Evolutionary conservation across 1,284 basidiomycete genomes (phyloP), one percentile per base, ranked within the genome.

Genomic region (Naganishia cerealis): DNA sequence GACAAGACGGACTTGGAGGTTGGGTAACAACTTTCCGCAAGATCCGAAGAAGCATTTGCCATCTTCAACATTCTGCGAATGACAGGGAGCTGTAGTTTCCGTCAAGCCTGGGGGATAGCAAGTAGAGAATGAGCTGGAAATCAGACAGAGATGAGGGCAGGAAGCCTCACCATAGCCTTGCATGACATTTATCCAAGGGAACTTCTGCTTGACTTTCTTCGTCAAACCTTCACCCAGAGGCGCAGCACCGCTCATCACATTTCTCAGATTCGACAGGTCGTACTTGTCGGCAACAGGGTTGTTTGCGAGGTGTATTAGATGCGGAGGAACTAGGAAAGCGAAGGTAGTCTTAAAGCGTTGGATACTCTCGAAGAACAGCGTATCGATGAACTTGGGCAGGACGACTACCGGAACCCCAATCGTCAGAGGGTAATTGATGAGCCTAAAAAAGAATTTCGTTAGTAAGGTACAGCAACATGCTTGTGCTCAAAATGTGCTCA

Each of bases 291-390:
- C 84, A n/a, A 85, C 86, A 83, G 79, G 78, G 54, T 80, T 79
- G 69, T 82, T 71, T 15, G 79, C 67, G 43, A 81, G 71, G 24
- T 72, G 73, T 38, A 96, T 86, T 5, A 93, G 81, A 57, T 95
- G 87, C 0, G 93, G 93, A 0, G 93, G 93, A 0, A 94, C 93
- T 48, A 94, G 83, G 9, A 91, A 80, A 0, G 84, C 75, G 38
- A 80, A 77, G 0, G 88, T 89, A 65, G 87, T 84, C 65, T 83
- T 85, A 81, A 90, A 91, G 71, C 84, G 82, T 75, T 90, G 88
- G 73, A 91, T 91, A 39, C 83, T 80, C 10, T 83, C 82, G 1
- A 91, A 86, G 70, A 93, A 88, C 26, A 71, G 50, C 4, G 72
- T 72, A 67, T 78, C 76, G 55, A 77, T 75, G 76, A 92, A 94